These are phyloP conservation scores for Chrysoporthe cubensis DNA, from an alignment of 2,329 filamentous ascomycete species.

Conservation along the genomic window DNA sequence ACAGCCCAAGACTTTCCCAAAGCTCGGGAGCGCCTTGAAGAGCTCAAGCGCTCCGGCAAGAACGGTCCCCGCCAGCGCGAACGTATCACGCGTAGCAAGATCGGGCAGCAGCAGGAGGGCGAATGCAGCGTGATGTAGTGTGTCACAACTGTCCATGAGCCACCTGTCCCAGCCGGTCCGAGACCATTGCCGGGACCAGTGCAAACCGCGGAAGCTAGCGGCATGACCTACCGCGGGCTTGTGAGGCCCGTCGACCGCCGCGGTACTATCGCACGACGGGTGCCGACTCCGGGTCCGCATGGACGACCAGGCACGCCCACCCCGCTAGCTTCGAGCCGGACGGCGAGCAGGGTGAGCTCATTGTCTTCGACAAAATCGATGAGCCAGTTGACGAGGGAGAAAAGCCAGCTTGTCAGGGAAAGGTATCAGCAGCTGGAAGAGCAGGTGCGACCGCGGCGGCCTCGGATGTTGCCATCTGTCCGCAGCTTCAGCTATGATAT, in stretches of 20 bases:
- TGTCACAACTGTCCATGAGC: conserved; percentile 21
- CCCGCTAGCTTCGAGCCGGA: background rate
- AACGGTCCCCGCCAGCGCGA: conserved; percentile 75
- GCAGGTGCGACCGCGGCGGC: conserved; percentile 16
- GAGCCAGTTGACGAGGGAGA: conserved; percentile 3
- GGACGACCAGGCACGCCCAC: conserved; percentile 19
- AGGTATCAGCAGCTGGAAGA: conserved; percentile 26
- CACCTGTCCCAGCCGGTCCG: conserved; percentile 6
- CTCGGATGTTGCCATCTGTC: conserved; percentile 18
- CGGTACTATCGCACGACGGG: conserved; percentile 8
- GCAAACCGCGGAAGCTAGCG: conserved; percentile 6
- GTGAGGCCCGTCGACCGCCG: background rate
- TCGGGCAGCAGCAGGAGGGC: conserved; percentile 83
- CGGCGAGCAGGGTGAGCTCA: conserved; percentile 9
- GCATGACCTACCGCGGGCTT: conserved; percentile 19
- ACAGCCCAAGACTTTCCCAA: conserved; percentile 93
- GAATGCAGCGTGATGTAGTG: conserved; percentile 82
- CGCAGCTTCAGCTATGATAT: conserved; percentile 26
- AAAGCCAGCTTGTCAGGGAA: conserved; percentile 23
- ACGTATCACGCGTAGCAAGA: conserved; percentile 78
- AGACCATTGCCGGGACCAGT: conserved; percentile 6
- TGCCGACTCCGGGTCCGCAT: conserved; percentile 13
- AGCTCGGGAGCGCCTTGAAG: conserved; percentile 88
- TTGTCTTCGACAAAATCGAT: conserved; percentile 3
- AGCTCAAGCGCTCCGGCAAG: conserved; percentile 80